Evolutionary conservation across 805 yeast species (phyloP).

Genomic region (Teunomyces lycoperdinae): DNA sequence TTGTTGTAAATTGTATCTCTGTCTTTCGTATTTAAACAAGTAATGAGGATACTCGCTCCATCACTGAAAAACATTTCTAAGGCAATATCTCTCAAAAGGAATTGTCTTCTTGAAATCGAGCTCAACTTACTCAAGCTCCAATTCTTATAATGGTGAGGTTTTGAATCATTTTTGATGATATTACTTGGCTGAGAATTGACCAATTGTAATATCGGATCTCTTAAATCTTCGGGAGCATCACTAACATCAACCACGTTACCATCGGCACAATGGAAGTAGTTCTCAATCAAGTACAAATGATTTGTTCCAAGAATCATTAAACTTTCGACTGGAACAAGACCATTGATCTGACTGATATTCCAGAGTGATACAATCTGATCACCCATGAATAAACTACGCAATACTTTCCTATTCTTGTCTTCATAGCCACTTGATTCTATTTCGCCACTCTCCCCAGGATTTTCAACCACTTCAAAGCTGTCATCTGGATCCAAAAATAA

Average conservation of each 20-base stretch:
- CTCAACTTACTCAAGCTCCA: conserved; percentile 64
- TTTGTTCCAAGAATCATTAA: conserved; percentile 65
- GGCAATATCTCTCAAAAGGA: conserved; percentile 76
- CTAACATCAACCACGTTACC: conserved; percentile 58
- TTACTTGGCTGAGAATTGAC: conserved; percentile 49
- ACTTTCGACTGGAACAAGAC: conserved; percentile 75
- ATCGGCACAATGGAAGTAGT: conserved; percentile 57
- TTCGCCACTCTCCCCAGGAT: conserved; percentile 20
- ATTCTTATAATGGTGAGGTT: conserved; percentile 45
- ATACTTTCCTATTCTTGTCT: conserved; percentile 72
- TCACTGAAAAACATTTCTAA: conserved; percentile 72
- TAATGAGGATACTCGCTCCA: conserved; percentile 68
- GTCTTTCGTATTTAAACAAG: conserved; percentile 51
- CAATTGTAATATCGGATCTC: conserved; percentile 69
- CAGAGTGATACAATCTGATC: conserved; percentile 70
- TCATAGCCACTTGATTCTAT: conserved; percentile 30
- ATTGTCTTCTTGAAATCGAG: conserved; percentile 70
- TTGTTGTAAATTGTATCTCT: conserved; percentile 57
- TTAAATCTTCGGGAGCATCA: conserved; percentile 58
- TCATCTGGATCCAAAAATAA: conserved; percentile 20
- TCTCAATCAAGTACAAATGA: conserved; percentile 66
- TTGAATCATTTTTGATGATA: conserved; percentile 21
- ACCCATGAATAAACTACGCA: conserved; percentile 64
- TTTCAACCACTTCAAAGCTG: conserved; percentile 46
- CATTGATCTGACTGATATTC: conserved; percentile 74